A percentile compares a stretch with the other conserved stretches of the same genome.
These are phyloP conservation scores for Kwoniella dejecticola DNA, from an alignment of 768 basidiomycete genomes.

Conservation along the genomic window DNA sequence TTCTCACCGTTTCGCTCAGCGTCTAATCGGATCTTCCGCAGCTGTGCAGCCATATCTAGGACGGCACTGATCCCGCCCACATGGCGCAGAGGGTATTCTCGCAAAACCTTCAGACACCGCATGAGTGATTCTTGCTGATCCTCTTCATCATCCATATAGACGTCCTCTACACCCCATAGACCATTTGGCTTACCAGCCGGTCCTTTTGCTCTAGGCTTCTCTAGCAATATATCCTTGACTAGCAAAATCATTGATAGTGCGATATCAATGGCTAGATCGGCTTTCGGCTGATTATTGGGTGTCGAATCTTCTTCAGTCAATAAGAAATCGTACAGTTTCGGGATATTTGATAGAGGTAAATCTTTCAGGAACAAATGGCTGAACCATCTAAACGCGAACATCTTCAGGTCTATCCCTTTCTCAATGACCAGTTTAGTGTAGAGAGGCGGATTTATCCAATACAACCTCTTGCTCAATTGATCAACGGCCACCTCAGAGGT, in stretches of 20 bases:
- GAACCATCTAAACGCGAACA: conserved; percentile 49
- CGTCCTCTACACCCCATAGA: conserved; percentile 35
- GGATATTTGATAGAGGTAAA: conserved; percentile 25
- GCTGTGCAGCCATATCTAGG: conserved; percentile 28
- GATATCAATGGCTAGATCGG: conserved; percentile 46
- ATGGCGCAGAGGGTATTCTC: conserved; percentile 36
- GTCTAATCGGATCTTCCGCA: conserved; percentile 29
- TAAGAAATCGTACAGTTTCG: conserved; percentile 47
- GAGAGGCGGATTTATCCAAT: conserved; percentile 43
- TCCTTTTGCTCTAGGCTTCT: neutral
- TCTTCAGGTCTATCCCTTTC: conserved; percentile 38
- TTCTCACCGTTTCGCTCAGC: conserved; percentile 25
- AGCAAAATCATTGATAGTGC: conserved; percentile 49
- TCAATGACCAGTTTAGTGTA: conserved; percentile 15
- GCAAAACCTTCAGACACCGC: conserved; percentile 34
- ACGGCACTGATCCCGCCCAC: conserved; percentile 39
- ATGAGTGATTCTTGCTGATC: conserved; percentile 28
- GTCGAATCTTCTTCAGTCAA: conserved; percentile 35
- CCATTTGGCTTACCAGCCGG: conserved; percentile 20
- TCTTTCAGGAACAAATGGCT: conserved; percentile 33
- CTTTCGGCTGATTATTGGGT: conserved; percentile 27
- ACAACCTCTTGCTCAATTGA: conserved; percentile 23
- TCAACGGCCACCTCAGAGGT: conserved; percentile 7
- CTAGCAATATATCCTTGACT: conserved; percentile 31
- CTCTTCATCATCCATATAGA: conserved; percentile 10